Percentiles rank a stretch among this genome's conserved stretches.
Conservation (phyloP, 257 asterid genomes). For the Solanum neorickii region DNA sequence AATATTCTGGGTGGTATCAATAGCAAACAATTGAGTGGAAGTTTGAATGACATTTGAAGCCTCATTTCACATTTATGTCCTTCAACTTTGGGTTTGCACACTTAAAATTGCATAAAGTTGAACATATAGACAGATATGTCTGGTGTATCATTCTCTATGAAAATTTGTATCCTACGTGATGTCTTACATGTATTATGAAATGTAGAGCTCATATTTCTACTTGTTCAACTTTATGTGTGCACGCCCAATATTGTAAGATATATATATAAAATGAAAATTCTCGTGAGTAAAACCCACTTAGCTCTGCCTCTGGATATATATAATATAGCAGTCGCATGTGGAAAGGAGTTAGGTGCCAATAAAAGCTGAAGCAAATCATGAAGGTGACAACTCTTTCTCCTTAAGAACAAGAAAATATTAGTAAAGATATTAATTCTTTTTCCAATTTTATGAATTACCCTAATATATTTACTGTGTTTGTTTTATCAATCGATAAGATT, state of each 20-base stretch:
- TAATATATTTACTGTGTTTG: not conserved
- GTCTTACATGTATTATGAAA: no score
- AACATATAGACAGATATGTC: not conserved
- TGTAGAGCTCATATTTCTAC: not conserved
- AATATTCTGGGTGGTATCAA: not conserved
- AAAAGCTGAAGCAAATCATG: not conserved
- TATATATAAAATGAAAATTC: no score
- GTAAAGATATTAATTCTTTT: not conserved
- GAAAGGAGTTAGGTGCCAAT: not conserved
- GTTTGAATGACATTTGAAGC: not conserved
- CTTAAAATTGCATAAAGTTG: not conserved
- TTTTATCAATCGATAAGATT: not conserved
- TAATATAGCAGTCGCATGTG: not conserved
- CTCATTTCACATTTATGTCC: not conserved
- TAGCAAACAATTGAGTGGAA: not conserved
- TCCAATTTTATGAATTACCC: not conserved
- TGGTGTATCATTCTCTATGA: no score
- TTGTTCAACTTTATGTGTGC: not conserved
- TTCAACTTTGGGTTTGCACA: not conserved
- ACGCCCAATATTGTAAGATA: not conserved
- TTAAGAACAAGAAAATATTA: not conserved
- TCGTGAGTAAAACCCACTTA: no score
- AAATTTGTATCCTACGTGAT: not conserved
- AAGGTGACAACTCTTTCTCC: not conserved
- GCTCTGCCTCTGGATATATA: no score